Evolutionary conservation across 495 filamentous ascomycete species (phyloP).

Genomic region (Chaetomium cochliodes): DNA sequence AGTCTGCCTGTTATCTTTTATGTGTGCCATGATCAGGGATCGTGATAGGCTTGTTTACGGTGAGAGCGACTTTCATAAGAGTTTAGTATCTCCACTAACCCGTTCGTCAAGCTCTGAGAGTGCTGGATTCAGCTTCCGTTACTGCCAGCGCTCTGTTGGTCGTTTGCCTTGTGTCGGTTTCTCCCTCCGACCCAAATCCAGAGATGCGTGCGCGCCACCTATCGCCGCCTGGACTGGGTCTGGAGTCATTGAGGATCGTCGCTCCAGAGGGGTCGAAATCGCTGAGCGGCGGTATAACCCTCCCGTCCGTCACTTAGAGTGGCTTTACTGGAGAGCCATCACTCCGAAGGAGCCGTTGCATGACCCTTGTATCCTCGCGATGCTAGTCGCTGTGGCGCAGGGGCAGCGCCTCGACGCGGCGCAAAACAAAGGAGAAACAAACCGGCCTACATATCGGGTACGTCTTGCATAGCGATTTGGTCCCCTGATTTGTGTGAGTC

Average conservation of each 20-base stretch:
- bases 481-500: background rate
- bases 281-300: background rate
- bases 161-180: background rate
- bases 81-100: too few species aligned
- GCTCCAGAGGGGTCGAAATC: background rate
- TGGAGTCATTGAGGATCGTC: background rate
- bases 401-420: background rate
- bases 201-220: background rate
- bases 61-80: too few species aligned
- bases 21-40: background rate
- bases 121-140: background rate
- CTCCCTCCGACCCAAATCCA: background rate
- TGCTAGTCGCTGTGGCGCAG: background rate
- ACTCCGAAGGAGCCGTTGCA: background rate
- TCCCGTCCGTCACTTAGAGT: background rate
- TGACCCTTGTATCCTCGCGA: background rate
- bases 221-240: background rate
- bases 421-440: background rate
- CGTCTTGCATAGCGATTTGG: background rate
- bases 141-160: background rate
- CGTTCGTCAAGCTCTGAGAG: background rate
- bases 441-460: background rate
- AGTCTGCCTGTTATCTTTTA: background rate
- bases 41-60: too few species aligned
- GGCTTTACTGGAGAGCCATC: background rate